phyloP scores from a whole-genome alignment of 805 yeast species.

The Metschnikowia orientalis region DNA sequence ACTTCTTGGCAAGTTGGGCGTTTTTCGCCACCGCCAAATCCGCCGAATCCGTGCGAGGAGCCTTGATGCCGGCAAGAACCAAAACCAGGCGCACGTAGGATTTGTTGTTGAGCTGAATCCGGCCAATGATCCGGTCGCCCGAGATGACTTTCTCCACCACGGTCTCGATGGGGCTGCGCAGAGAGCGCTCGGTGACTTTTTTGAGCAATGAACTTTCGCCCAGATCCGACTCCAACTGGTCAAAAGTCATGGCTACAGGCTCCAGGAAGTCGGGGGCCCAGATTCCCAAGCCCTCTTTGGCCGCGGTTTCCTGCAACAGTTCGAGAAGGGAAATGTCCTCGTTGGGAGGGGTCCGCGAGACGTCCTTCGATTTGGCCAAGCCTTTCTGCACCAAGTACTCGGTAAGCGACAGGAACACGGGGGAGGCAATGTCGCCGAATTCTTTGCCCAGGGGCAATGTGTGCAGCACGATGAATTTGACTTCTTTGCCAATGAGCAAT shows the following conservation, averaged over 20 bases:
- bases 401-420: constrained; percentile 55
- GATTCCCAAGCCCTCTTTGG: constrained; percentile 46
- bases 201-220: too few relatives aligned
- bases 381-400: constrained; percentile 57
- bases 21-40: constrained; percentile 29
- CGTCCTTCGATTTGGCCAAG: constrained; percentile 57
- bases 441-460: constrained; percentile 54
- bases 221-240: too few relatives aligned
- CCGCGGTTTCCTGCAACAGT: constrained; percentile 48
- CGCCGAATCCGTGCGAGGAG: constrained; percentile 60
- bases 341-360: constrained; percentile 34
- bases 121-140: constrained; percentile 72
- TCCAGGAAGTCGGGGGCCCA: constrained; percentile 39
- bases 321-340: constrained; percentile 38
- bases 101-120: constrained; percentile 46
- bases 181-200: constrained; percentile 32
- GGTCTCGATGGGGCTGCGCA: constrained; percentile 43
- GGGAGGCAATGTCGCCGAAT: constrained; percentile 68
- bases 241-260: constrained; percentile 20
- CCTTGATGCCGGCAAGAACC: constrained; percentile 66
- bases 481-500: constrained; percentile 59
- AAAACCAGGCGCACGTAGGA: constrained; percentile 57
- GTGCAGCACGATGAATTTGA: constrained; percentile 56
- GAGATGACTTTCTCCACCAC: constrained; percentile 72
- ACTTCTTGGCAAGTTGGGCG: constrained; percentile 62